These are phyloP conservation scores for Ustilago xerochloae DNA, from an alignment of 1,284 basidiomycete genomes.

Conservation along the genomic window DNA sequence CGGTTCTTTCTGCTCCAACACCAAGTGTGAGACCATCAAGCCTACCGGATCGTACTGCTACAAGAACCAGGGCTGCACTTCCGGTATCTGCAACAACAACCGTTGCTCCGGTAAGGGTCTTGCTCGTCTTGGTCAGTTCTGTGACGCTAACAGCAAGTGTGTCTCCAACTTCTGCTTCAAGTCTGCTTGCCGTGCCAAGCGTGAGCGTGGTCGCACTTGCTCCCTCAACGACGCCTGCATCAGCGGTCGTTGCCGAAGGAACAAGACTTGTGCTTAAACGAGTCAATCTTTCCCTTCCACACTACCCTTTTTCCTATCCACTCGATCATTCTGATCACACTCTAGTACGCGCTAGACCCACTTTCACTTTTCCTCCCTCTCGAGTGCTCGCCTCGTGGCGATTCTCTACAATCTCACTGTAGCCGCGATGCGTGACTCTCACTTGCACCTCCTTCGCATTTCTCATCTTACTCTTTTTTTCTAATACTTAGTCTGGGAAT, in stretches of 20 bases:
- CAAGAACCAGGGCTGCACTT: slow-evolving; percentile 41
- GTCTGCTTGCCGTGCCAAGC: slow-evolving; percentile 27
- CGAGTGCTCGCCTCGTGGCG: neutral
- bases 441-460: neutral
- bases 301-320: no score
- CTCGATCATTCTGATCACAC: no score
- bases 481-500: slow-evolving; percentile 5
- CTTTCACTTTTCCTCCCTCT: neutral
- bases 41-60: slow-evolving; percentile 33
- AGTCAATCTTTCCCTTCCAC: neutral
- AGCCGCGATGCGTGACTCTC: neutral
- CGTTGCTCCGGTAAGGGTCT: slow-evolving; percentile 23
- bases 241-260: slow-evolving; percentile 15
- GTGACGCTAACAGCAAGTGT: slow-evolving; percentile 16
- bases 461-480: neutral
- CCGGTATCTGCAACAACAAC: slow-evolving; percentile 29
- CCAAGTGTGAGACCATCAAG: slow-evolving; percentile 18
- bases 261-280: slow-evolving; percentile 31
- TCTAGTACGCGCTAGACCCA: slow-evolving; percentile 22
- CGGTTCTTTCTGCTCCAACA: slow-evolving; percentile 29
- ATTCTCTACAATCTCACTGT: neutral
- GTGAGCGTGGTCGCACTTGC: slow-evolving; percentile 21
- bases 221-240: slow-evolving; percentile 27
- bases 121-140: slow-evolving; percentile 9
- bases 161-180: slow-evolving; percentile 30